Percentiles rank a stretch among this genome's conserved stretches.
Evolutionary conservation across 2,329 filamentous ascomycete species (phyloP).

Genomic region (Curvularia spicifera): DNA sequence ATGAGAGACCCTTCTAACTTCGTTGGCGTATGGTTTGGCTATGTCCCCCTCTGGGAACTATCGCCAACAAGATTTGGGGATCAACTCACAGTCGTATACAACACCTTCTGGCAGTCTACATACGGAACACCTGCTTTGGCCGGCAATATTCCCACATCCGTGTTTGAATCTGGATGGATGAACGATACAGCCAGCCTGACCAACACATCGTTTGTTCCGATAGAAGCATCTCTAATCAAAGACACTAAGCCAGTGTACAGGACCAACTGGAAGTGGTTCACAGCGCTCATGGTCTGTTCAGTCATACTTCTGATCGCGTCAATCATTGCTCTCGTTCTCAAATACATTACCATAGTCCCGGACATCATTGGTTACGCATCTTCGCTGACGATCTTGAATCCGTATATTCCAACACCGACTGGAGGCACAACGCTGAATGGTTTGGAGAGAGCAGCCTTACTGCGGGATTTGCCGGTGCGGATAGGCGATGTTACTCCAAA

Average conservation of each 20-base stretch:
- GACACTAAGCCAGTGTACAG: constrained; percentile 22
- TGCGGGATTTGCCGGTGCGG: constrained; percentile 33
- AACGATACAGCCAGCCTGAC: background rate
- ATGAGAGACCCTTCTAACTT: constrained; percentile 20
- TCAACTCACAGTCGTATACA: constrained; percentile 35
- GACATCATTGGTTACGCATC: constrained; percentile 32
- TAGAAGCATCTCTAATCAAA: constrained; percentile 13
- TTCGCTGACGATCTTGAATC: constrained; percentile 22
- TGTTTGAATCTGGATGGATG: constrained; percentile 21
- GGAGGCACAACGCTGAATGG: constrained; percentile 11
- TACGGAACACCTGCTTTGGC: constrained; percentile 33
- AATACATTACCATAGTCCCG: constrained; percentile 38
- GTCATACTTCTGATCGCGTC: constrained; percentile 33
- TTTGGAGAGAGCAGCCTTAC: constrained; percentile 29
- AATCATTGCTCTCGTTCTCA: constrained; percentile 35
- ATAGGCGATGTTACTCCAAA: constrained; percentile 41
- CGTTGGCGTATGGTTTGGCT: constrained; percentile 24
- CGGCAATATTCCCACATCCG: constrained; percentile 30
- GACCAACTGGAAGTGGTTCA: constrained; percentile 39
- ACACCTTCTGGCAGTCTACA: constrained; percentile 39
- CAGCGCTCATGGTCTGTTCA: constrained; percentile 30
- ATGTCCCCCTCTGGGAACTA: constrained; percentile 30
- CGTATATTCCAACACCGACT: constrained; percentile 10
- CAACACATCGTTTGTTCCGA: constrained; percentile 26
- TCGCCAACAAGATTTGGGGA: constrained; percentile 25